phyloP scores from a whole-genome alignment of 148 eudicot species.

The Silene uniflora region DNA sequence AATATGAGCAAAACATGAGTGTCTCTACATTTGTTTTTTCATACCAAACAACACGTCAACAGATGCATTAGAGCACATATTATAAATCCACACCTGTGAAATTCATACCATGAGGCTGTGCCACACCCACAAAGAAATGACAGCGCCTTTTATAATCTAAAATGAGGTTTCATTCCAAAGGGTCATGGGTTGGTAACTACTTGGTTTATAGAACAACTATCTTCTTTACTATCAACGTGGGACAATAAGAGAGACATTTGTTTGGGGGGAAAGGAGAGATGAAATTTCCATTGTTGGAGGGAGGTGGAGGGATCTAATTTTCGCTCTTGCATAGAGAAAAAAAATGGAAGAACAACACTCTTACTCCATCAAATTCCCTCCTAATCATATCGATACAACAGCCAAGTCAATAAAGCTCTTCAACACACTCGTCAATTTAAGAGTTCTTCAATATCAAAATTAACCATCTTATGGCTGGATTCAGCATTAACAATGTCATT shows the following conservation, averaged over 20 bases:
- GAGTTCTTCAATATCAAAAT: background rate
- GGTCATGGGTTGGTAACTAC: no score
- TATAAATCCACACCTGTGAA: background rate
- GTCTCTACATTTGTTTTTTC: background rate
- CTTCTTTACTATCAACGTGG: background rate
- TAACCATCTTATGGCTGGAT: background rate
- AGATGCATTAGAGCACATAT: background rate
- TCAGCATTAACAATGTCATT: background rate
- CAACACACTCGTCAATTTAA: background rate
- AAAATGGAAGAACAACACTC: background rate
- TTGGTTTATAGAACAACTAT: background rate
- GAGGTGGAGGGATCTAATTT: background rate
- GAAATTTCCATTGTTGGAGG: background rate
- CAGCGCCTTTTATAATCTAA: background rate
- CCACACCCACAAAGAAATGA: background rate
- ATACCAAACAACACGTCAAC: background rate
- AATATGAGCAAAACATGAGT: background rate
- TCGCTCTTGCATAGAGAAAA: background rate
- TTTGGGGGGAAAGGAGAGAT: background rate
- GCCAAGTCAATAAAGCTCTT: no score
- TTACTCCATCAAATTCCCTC: background rate
- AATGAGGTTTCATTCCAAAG: no score
- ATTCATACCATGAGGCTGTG: background rate
- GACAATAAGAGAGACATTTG: background rate
- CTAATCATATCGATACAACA: background rate